Base-by-base conservation (phyloP, 2,329 filamentous ascomycete genomes). In the Curvularia verruculosa region DNA sequence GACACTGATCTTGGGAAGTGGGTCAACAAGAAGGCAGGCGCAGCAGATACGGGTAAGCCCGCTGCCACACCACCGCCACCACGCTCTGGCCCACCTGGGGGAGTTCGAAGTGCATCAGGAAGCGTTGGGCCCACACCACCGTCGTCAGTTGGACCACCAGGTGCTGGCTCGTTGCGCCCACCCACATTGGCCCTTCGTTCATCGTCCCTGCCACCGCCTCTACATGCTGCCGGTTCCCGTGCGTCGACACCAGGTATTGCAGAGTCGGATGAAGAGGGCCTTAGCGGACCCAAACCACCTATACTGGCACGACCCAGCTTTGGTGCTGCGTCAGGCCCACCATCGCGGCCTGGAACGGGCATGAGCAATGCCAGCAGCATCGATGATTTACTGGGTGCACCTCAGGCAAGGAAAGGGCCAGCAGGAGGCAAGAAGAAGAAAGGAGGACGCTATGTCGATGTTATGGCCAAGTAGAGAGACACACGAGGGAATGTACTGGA, bases 1-100 rank as follows among this genome's bases (percentile, higher is more conserved):
- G 95, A 99, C 72, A 90, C 92, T 2, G 91, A 97, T n/a, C 84
- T 96, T 50, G 96, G 96, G 81, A 92, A 95, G 74, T 99, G 96
- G 96, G 84, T 99, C 74, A 98, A 99, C 81, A 97, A 97, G 82
- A 97, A 96, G 74, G 86, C 87, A 10, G 88, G 88, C 12, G 80
- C 80, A 13, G 84, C 59, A 7, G 88, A 89, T 8, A 80, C 84
- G 3, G 84, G 86, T 61, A 81, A 84, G 28, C 74, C 82, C 23
- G 77, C 80, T 24, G 79, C 80, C 45, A 87, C 92, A 0, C 90
- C 94, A 1, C 93, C 95, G 1, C 93, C 92, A 4, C 93, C 93
- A 0, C 87, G 84, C 65, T 84, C 81, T 80, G 53, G 82, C 79
- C 60, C 82, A 75, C 54, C 73, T 15, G 62, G 63, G 37, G 58